These are phyloP conservation scores for Gossypium trilobum DNA, from an alignment of 441 rosid genomes.

Conservation along the genomic window DNA sequence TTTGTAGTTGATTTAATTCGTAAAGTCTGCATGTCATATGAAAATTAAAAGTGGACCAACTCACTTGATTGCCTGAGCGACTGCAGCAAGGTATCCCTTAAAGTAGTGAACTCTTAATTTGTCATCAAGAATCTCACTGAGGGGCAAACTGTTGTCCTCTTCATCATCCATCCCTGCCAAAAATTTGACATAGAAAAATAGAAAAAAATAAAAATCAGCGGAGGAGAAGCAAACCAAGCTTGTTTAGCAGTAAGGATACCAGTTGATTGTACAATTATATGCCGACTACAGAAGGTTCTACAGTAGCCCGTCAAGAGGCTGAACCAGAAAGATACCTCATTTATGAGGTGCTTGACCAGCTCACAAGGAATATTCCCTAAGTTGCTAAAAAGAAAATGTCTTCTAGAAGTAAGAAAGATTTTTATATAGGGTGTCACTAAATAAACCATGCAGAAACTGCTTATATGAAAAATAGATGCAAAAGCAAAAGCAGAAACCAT, in stretches of 20 bases:
- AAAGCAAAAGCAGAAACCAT: background rate
- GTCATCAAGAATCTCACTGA: conserved; percentile 56
- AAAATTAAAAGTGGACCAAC: conserved; percentile 15
- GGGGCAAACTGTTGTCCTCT: conserved; percentile 32
- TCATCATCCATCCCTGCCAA: conserved; percentile 70
- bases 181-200: background rate
- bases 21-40: background rate
- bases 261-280: background rate
- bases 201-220: background rate
- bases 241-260: background rate
- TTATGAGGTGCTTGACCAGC: background rate
- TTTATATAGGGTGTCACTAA: background rate
- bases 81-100: conserved; percentile 41
- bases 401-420: background rate
- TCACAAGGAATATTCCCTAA: background rate
- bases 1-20: background rate
- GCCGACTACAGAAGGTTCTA: conserved; percentile 2
- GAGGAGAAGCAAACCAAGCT: background rate
- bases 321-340: background rate
- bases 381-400: conserved; percentile 1
- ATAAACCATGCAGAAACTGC: background rate
- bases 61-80: conserved; percentile 52
- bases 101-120: conserved; percentile 43
- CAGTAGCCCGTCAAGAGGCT: background rate
- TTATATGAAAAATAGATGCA: background rate